Evolutionary conservation across 148 eudicot species (phyloP), one percentile per base, ranked within the genome.

Genomic region (Rhododendron williamsianum): DNA sequence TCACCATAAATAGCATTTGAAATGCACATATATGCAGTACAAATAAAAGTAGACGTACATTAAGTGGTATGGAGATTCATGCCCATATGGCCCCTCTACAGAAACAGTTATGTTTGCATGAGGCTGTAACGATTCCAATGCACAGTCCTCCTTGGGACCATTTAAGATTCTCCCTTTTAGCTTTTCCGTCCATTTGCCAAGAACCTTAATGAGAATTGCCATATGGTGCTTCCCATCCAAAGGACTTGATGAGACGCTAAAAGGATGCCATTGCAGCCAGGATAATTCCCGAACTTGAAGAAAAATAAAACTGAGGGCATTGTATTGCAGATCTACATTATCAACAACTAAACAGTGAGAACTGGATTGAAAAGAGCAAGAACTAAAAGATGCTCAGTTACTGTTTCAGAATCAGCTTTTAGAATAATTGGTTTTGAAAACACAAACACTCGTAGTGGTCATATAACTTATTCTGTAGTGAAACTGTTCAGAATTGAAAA

Each of bases 51-150:
- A 36, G 76, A 86, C 94, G 25, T 91, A 95, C 95, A 86, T 88
- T 69, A 95, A 90, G 89, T 95, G 92, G 92, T 94, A 95, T 48
- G 98, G 92, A 15, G 94, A 92, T 85, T 94, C 94, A 87, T 95
- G 98, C 79, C 98, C 98, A 67, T 95, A 95, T 82, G 98, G 98
- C 54, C 98, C 98, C 90, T 95, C 98, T n/a, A 94, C 94, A 72
- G 93, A 94, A 80, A 92, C 97, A 27, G 94, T 92, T 11, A 95
- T 72, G 80, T 89, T 87, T 13, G 85, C 80, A 13, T 85, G 87
- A 80, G 85, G 86, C 79, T 84, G 87, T 76, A 91, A 80, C 54
- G 85, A 88, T 76, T 88, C 81, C 52, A 84, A 81, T 80, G 87
- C 88, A 36, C 78, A 87, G 54, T 90, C 81, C 36, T 86, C 86